Evolutionary conservation across 1,284 basidiomycete species (phyloP).

Genomic region (Marasmius sp.): DNA sequence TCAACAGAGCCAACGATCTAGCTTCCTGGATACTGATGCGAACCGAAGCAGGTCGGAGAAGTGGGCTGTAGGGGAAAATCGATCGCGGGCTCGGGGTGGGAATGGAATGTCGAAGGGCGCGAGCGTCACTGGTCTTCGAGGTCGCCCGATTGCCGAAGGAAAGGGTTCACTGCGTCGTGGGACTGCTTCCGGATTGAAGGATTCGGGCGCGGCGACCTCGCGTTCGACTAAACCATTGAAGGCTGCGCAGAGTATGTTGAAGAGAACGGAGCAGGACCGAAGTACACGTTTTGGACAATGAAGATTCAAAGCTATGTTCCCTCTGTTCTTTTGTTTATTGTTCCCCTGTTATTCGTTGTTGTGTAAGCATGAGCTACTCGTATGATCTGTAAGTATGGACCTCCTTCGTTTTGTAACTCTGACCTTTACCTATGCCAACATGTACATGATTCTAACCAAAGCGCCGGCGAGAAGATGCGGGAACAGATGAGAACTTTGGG

Average conservation of each 20-base stretch:
- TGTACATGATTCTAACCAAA: not conserved
- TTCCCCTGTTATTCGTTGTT: not conserved
- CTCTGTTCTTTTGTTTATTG: not conserved
- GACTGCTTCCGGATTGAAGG: not conserved
- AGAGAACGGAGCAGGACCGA: conserved; percentile 4
- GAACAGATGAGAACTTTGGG: too few relatives aligned
- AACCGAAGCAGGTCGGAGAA: conserved; percentile 25
- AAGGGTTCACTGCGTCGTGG: not conserved
- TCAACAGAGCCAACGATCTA: not conserved
- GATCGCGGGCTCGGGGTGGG: conserved; percentile 38
- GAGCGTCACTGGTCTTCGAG: conserved; percentile 49
- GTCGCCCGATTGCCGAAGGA: not conserved
- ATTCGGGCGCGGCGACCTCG: not conserved
- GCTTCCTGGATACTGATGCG: conserved; percentile 14
- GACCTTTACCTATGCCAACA: not conserved
- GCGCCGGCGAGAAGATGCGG: too few relatives aligned
- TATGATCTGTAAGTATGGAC: too few relatives aligned
- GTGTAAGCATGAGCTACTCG: not conserved
- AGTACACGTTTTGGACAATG: conserved; percentile 7
- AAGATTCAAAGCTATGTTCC: not conserved
- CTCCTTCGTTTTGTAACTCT: too few relatives aligned
- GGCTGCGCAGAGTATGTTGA: conserved; percentile 13
- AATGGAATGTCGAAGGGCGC: conserved; percentile 50
- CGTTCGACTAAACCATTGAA: conserved; percentile 4
- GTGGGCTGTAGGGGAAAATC: conserved; percentile 43